Base-by-base conservation (phyloP, 2,329 filamentous ascomycete genomes). In the Botrytis tulipae region DNA sequence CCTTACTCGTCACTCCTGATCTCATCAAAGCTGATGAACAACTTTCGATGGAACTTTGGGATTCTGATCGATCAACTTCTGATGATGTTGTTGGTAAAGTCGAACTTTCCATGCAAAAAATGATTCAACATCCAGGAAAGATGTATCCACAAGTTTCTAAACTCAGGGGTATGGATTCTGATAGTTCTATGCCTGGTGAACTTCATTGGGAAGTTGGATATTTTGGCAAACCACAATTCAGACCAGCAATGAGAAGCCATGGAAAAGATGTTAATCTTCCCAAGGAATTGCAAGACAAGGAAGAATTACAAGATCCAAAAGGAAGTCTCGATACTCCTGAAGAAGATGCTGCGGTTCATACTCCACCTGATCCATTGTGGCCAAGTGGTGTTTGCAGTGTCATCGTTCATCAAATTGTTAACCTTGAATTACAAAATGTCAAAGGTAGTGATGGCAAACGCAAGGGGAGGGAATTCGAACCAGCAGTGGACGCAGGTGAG, bases 1-100 rank as follows among this genome's bases (percentile, higher is more conserved):
- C 93, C 1, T 86, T 98, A 29, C 85, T 98, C 25, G 93, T 99
- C 9, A 97, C 93, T 0, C 88, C 93, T 0, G 95, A 98, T 76
- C 86, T 97, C 71, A 93, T 98, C 84, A 97, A 96, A 83, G 95
- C 93, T 0, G 92, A 98, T 76, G 96, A 99, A 83, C 94, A 96
- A 80, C 87, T 98, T 6, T 95, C 94, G 16, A 91, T 98, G 76
- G 95, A 98, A 81, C 88, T 98, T 0, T 98, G 96, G 96, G 96
- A 98, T 82, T 97, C 93, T 69, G 96, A 98, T 82, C 89, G 95
- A 63, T 93, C 93, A 59, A 96, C 93, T 16, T 93, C 95, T 0
- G 96, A 98, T 80, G 96, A 98, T 78, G 92, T 98, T 63, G 94
- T 98, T 22, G 96, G 96, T 71, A 98, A 98, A 82, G 90, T 98